Percentiles rank a stretch among this genome's conserved stretches.
These are phyloP conservation scores for Prosopis cineraria DNA, from an alignment of 306 rosid species.

Conservation along the genomic window DNA sequence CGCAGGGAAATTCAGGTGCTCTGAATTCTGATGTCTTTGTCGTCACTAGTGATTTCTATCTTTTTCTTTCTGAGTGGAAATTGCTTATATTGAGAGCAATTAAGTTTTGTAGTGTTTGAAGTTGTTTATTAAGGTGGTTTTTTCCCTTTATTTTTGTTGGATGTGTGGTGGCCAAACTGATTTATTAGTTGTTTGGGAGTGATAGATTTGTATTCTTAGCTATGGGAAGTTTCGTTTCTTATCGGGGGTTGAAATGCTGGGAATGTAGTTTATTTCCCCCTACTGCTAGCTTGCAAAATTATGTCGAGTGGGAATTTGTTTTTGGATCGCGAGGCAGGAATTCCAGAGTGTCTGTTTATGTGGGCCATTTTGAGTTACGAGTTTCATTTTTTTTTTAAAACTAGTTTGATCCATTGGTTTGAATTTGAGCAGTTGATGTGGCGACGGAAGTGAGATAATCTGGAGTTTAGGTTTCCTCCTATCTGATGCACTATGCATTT, in stretches of 20 bases:
- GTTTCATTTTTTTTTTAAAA: not conserved
- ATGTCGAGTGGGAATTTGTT: not conserved
- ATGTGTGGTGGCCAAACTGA: too few species aligned
- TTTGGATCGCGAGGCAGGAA: not conserved
- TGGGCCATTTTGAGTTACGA: not conserved
- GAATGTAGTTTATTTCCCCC: not conserved
- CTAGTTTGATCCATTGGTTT: not conserved
- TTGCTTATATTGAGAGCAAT: not conserved
- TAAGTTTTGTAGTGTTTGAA: not conserved
- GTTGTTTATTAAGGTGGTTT: not conserved
- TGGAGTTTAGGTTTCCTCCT: not conserved
- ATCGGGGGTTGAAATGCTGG: not conserved
- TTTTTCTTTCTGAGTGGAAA: not conserved
- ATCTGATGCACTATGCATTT: not conserved
- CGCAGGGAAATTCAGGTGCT: constrained; percentile 86
- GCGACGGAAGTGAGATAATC: not conserved
- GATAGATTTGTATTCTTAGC: not conserved
- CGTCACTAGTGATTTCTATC: not conserved
- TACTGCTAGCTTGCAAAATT: not conserved
- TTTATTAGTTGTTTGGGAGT: not conserved
- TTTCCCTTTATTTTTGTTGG: too few species aligned
- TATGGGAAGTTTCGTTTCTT: not conserved
- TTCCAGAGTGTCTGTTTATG: not conserved
- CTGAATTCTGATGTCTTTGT: not conserved
- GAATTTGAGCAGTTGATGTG: not conserved